A percentile compares a stretch with the other conserved stretches of the same genome.
phyloP scores from a whole-genome alignment of 2,329 filamentous ascomycete genomes.

The Sclerotinia spermophila region DNA sequence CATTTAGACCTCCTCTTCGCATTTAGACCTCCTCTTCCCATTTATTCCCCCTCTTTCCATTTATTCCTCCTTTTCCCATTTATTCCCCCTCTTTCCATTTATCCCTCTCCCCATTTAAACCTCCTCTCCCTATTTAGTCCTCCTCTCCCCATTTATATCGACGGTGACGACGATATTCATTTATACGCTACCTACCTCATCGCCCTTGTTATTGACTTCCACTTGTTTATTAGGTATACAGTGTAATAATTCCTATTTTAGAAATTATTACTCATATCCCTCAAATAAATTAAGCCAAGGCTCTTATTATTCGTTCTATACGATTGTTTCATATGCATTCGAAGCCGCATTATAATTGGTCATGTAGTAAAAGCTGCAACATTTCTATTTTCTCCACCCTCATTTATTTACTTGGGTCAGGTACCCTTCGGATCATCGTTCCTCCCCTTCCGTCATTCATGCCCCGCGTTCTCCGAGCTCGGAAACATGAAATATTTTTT shows the following conservation, averaged over 20 bases:
- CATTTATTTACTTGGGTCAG: not conserved
- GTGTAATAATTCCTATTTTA: not conserved
- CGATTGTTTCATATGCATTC: not conserved
- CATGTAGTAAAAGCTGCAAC: not conserved
- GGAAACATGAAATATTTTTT: slow-evolving; percentile 11
- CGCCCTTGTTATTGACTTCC: too few relatives aligned
- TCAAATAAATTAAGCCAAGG: not conserved
- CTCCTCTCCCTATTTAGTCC: too few relatives aligned
- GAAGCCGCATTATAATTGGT: not conserved
- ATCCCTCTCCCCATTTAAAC: too few relatives aligned
- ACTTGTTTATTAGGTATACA: too few relatives aligned
- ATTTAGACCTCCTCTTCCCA: too few relatives aligned
- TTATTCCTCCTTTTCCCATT: too few relatives aligned
- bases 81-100: too few relatives aligned
- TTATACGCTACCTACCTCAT: too few relatives aligned
- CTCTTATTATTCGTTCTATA: not conserved
- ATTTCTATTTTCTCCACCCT: not conserved
- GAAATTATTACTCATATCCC: not conserved
- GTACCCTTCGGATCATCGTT: slow-evolving; percentile 5
- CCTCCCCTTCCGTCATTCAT: slow-evolving; percentile 8
- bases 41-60: too few relatives aligned
- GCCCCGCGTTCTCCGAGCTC: slow-evolving; percentile 18
- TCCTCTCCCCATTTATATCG: too few relatives aligned
- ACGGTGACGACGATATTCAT: too few relatives aligned
- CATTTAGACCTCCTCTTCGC: too few relatives aligned